A percentile compares a stretch with the other conserved stretches of the same genome.
phyloP scores from a whole-genome alignment of 2,329 filamentous ascomycete species.

The Sporothrix protearum region DNA sequence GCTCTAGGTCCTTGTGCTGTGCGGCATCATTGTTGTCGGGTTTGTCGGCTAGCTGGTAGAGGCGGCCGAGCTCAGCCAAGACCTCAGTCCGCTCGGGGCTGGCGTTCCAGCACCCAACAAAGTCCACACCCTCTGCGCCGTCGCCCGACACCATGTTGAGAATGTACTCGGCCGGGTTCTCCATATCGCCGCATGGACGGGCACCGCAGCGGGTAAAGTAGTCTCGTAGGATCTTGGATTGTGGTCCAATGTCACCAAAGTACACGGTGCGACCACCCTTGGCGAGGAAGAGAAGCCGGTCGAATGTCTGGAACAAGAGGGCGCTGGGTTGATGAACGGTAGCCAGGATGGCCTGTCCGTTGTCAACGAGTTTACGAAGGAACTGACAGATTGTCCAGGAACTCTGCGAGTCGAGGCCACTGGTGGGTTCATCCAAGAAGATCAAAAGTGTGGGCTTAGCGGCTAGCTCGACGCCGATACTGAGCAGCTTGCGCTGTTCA shows the following conservation, averaged over 20 bases:
- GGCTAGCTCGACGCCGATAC: slow-evolving; percentile 84
- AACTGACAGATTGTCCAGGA: slow-evolving; percentile 62
- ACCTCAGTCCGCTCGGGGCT: slow-evolving; percentile 65
- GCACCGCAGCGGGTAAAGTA: slow-evolving; percentile 65
- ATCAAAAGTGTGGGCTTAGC: slow-evolving; percentile 71
- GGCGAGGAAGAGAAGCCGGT: slow-evolving; percentile 25
- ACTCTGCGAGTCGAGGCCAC: slow-evolving; percentile 60
- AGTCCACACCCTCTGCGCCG: slow-evolving; percentile 35
- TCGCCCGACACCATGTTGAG: slow-evolving; percentile 49
- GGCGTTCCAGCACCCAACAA: slow-evolving; percentile 33
- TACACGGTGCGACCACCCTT: slow-evolving; percentile 25
- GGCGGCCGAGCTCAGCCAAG: slow-evolving; percentile 48
- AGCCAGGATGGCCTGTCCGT: slow-evolving; percentile 33
- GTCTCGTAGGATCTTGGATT: slow-evolving; percentile 61
- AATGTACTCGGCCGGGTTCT: slow-evolving; percentile 85
- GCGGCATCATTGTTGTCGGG: slow-evolving; percentile 44
- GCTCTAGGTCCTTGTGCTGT: slow-evolving; percentile 31
- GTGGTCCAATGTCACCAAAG: slow-evolving; percentile 53
- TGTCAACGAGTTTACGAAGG: slow-evolving; percentile 55
- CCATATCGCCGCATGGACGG: slow-evolving; percentile 57
- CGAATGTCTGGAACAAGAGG: slow-evolving; percentile 26
- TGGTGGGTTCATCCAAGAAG: slow-evolving; percentile 60
- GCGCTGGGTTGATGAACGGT: slow-evolving; percentile 29
- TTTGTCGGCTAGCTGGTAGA: slow-evolving; percentile 26
- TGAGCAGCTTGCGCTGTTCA: slow-evolving; percentile 71